phyloP scores from a whole-genome alignment of 106 monocot genomes.

The Posidonia australis region DNA sequence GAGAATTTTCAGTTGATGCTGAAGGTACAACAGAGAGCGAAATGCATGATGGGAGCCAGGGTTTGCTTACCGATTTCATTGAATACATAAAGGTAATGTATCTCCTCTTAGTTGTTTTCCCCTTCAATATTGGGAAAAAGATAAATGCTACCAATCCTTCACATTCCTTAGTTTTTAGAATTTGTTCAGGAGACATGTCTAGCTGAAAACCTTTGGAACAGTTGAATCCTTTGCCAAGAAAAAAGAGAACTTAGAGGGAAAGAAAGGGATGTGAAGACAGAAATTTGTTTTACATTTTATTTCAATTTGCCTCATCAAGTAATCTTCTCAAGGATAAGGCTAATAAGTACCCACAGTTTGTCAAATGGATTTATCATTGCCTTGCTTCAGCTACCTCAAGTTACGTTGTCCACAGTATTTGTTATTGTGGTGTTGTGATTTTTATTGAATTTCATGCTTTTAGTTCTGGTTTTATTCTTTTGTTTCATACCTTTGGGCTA shows the following conservation, averaged over 20 bases:
- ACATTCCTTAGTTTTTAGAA: no score
- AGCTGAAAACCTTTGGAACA: neutral
- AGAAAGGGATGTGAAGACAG: neutral
- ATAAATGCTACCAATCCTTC: no score
- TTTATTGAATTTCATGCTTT: no score
- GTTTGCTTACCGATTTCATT: conserved; percentile 69
- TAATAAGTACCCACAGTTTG: no score
- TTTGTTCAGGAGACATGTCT: neutral
- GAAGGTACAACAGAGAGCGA: conserved; percentile 87
- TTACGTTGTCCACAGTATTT: no score
- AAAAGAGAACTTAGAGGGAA: neutral
- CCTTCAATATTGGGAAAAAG: no score
- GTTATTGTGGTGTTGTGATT: no score
- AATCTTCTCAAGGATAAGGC: no score
- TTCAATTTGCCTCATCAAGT: neutral
- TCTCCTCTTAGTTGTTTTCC: neutral
- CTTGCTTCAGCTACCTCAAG: no score
- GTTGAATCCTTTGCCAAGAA: neutral
- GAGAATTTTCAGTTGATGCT: conserved; percentile 82
- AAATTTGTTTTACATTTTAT: neutral
- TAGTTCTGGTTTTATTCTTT: neutral
- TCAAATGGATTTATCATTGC: no score
- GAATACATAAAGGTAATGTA: conserved; percentile 81
- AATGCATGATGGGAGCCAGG: conserved; percentile 52
- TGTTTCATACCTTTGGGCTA: neutral